Percentiles rank a stretch among this genome's conserved stretches.
These are phyloP conservation scores for Neurospora crassa DNA, from an alignment of 2,329 filamentous ascomycete genomes.

Conservation along the genomic window DNA sequence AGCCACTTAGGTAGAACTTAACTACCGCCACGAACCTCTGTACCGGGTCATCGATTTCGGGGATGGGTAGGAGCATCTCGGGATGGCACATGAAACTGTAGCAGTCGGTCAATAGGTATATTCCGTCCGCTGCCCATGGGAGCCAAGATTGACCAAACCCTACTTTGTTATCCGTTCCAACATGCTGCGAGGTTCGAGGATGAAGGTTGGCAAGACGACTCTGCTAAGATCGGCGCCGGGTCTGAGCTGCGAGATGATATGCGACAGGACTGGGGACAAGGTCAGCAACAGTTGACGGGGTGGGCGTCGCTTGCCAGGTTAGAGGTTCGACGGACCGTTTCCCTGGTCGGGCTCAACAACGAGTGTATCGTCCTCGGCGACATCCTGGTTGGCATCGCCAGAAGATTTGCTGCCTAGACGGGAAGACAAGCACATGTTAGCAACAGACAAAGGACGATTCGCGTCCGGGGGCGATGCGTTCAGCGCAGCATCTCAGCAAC, in stretches of 20 bases:
- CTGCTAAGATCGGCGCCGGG: conserved; percentile 91
- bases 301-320: not conserved
- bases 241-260: conserved; percentile 94
- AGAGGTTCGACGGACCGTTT: conserved; percentile 56
- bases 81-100: conserved; percentile 97
- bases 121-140: not conserved
- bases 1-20: conserved; percentile 96
- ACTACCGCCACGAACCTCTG: conserved; percentile 89
- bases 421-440: conserved; percentile 29
- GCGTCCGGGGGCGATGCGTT: not conserved
- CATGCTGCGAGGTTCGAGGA: conserved; percentile 96
- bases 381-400: conserved; percentile 40
- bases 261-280: conserved; percentile 63
- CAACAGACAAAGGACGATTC: conserved; percentile 15
- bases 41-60: conserved; percentile 77
- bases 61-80: conserved; percentile 84
- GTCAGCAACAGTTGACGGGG: conserved; percentile 8
- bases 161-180: conserved; percentile 97
- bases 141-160: conserved; percentile 22
- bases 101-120: conserved; percentile 9
- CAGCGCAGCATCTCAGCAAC: conserved; percentile 13
- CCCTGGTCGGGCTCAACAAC: conserved; percentile 87
- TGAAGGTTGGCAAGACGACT: conserved; percentile 93
- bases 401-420: conserved; percentile 43
- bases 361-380: conserved; percentile 61